Base-by-base conservation (phyloP, 1,284 basidiomycete genomes). In the Cryptococcus amylolentus region DNA sequence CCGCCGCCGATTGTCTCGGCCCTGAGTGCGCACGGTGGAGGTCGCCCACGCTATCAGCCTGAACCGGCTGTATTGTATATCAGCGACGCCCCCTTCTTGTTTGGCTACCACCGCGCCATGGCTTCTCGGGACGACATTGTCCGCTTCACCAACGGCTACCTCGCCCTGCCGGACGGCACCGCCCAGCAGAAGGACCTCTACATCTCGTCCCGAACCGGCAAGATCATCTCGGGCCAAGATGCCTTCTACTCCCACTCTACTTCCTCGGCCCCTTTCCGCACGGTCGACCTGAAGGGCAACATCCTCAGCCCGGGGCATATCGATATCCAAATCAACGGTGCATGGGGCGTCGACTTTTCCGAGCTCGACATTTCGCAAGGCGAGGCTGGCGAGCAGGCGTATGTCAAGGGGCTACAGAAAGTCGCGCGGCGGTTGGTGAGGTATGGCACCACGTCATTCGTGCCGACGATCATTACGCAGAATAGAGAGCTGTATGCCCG, bases 331-430 rank as follows among this genome's bases (percentile, higher is more conserved):
- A 69, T 63, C 57, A 69, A 95, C 66, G 91, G 91, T 49, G 91
- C 86, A 7, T 95, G 90, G 72, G 87, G 88, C 16, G 87, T 93
- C 66, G 91, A 95, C 75, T 94, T 94, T 67, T 90, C 88, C 18
- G 83, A 90, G 38, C 62, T 77, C 23, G 63, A 68, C n/a, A 12
- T 60, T 10, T 49, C 60, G 5, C 51, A 52, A 14, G 86, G 84
- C 63, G 84, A 88, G 20, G 83, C 81, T 12, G 83, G 87, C 61
- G 87, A 89, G 56, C 81, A 82, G 45, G 52, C 51, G 42, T 93
- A 91, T 75, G 78, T 80, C 44, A 66, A 82, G n/a, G 87, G 88
- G 3, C 78, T 94, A 69, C 83, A 84, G 68, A 78, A 79, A 58
- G 84, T 93, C 50, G 85, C 88, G 1, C 82, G 83, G 70, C 83